phyloP scores from a whole-genome alignment of 305 asterid genomes.

The Fraxinus ornus region DNA sequence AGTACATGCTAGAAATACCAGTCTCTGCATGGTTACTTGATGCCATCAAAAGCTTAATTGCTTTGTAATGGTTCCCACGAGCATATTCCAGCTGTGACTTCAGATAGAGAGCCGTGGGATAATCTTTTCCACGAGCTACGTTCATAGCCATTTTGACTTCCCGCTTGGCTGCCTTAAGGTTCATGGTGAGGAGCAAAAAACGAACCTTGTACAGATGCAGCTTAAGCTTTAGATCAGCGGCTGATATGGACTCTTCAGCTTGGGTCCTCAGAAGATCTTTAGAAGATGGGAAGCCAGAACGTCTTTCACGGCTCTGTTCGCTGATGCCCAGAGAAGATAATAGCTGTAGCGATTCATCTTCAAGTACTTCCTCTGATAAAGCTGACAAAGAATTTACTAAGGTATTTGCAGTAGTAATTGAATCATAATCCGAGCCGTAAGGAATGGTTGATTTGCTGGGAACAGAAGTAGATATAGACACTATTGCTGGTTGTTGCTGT shows the following conservation, averaged over 20 bases:
- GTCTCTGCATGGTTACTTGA: conserved; percentile 54
- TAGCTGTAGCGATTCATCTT: conserved; percentile 68
- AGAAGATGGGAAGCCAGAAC: conserved; percentile 50
- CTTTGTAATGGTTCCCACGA: conserved; percentile 78
- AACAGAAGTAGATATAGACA: conserved; percentile 51
- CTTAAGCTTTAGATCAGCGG: conserved; percentile 67
- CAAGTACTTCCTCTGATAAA: conserved; percentile 79
- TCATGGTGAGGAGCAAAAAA: conserved; percentile 70
- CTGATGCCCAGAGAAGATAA: conserved; percentile 62
- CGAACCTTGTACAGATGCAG: conserved; percentile 86
- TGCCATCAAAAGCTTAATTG: conserved; percentile 85
- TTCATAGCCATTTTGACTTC: conserved; percentile 94
- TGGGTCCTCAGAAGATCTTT: conserved; percentile 59
- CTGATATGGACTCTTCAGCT: conserved; percentile 55
- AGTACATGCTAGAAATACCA: conserved; percentile 73
- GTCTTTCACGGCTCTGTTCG: conserved; percentile 53
- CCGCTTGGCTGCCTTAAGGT: conserved; percentile 89
- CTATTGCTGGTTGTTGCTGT: conserved; percentile 44
- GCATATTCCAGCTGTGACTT: conserved; percentile 95
- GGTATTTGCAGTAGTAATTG: conserved; percentile 41
- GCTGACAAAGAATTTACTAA: conserved; percentile 63
- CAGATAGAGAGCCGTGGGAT: conserved; percentile 74
- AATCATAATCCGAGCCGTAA: conserved; percentile 57
- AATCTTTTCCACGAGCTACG: conserved; percentile 76
- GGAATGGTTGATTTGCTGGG: conserved; percentile 43